phyloP scores from a whole-genome alignment of 441 rosid genomes.

The Populus hybrid region DNA sequence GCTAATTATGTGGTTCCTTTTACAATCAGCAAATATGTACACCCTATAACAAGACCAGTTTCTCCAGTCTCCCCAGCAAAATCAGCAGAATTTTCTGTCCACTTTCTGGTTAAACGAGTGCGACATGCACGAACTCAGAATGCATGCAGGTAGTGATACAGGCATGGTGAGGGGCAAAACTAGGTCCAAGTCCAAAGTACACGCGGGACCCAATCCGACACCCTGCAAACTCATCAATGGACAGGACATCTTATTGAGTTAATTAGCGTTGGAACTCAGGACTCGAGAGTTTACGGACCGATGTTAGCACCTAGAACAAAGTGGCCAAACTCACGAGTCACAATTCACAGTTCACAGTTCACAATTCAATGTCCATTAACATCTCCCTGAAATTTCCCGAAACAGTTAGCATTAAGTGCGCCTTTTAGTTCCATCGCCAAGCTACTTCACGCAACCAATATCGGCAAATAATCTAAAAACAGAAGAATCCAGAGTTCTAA shows the following conservation, averaged over 20 bases:
- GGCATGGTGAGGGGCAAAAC: not conserved
- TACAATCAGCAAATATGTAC: not conserved
- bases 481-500: not conserved
- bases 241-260: constrained; percentile 5
- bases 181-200: not conserved
- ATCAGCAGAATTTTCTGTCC: not conserved
- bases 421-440: not conserved
- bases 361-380: not conserved
- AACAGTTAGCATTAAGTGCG: not conserved
- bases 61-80: not conserved
- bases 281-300: not conserved
- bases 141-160: not conserved
- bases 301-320: not conserved
- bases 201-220: constrained; percentile 23
- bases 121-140: constrained; percentile 6
- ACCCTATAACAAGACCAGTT: not conserved
- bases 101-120: not conserved
- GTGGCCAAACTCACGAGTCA: not conserved
- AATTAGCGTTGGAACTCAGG: not conserved
- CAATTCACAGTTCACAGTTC: not conserved
- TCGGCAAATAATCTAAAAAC: not conserved
- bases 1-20: not conserved
- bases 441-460: not conserved
- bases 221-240: not conserved
- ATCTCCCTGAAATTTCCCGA: constrained; percentile 1